Base-by-base conservation (phyloP, 495 filamentous ascomycete genomes). In the Hyaloscypha bicolor region DNA sequence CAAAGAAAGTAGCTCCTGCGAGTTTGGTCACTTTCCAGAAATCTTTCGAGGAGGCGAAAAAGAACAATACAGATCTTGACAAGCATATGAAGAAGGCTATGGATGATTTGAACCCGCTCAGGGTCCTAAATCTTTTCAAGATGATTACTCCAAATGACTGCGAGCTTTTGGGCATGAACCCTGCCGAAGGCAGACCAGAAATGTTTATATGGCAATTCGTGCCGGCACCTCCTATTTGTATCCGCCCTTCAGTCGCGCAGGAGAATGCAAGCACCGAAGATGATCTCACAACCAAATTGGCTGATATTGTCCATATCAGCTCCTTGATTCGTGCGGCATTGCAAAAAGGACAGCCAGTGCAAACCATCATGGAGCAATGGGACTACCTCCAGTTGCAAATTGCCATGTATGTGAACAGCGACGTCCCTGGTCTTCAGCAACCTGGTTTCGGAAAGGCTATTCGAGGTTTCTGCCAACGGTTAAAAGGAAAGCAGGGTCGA, bases 151-250 rank as follows among this genome's bases (percentile, higher is more conserved):
- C 88, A 48, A 82, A 82, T 16, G 96, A 99, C 76, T 97, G 94
- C 74, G 96, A 98, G 73, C 82, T 99, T 12, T 78, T 99, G 25
- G 93, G 93, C 3, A 85, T 99, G 76, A 87, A 97, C 69, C 92
- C 95, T 37, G 82, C 86, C 33, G 91, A 96, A 71, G 93, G 93
- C 2, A 84, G 94, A 56, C 95, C 95, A 2, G 95, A 99, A 72
- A 96, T 97, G 91, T 96, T 97, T 76, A 83, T 99, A 22, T 99
- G 95, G 95, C 93, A 96, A 76, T 97, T 93, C 75, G 83, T 99
- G 30, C 95, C 95, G 1, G 94, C 93, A 3, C 93, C 95, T 1
- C 95, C 95, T 0, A 90, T 97, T 32, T 94, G 91, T 71, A 96
- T 99, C 72, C 86, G 95, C 56, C 95, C 95, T 6, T 97, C 93